phyloP scores from a whole-genome alignment of 495 filamentous ascomycete genomes.

The Talaromyces borbonicus region DNA sequence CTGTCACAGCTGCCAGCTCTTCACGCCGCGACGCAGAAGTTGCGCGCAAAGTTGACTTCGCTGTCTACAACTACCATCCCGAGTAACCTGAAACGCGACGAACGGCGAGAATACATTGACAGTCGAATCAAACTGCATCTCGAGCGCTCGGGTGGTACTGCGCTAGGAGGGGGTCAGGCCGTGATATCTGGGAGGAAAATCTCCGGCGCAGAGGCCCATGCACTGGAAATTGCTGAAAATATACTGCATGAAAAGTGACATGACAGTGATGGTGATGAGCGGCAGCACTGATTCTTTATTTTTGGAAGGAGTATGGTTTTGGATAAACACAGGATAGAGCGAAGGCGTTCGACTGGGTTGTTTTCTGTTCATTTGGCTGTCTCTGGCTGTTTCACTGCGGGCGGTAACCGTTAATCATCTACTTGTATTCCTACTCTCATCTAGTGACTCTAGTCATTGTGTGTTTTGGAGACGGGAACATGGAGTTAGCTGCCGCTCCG shows the following conservation, averaged over 20 bases:
- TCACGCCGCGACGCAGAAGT: constrained; percentile 49
- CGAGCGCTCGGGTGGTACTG: constrained; percentile 34
- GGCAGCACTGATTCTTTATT: not conserved
- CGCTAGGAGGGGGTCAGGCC: constrained; percentile 27
- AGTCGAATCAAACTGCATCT: constrained; percentile 44
- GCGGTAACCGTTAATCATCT: too few relatives aligned
- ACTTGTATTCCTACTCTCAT: too few relatives aligned
- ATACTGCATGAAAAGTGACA: constrained; percentile 19
- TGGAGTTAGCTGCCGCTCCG: too few relatives aligned
- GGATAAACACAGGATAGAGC: not conserved
- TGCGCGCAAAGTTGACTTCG: constrained; percentile 51
- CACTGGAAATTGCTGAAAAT: constrained; percentile 34
- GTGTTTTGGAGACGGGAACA: too few relatives aligned
- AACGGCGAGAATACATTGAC: constrained; percentile 70
- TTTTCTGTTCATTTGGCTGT: not conserved
- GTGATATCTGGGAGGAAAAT: constrained; percentile 33
- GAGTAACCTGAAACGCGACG: constrained; percentile 33
- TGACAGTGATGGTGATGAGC: not conserved
- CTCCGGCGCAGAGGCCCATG: constrained; percentile 34
- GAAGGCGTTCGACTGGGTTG: not conserved
- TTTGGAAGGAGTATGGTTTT: not conserved
- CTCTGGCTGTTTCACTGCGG: too few relatives aligned
- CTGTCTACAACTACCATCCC: constrained; percentile 22
- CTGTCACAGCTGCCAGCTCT: constrained; percentile 73
- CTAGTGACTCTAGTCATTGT: too few relatives aligned